phyloP scores from a whole-genome alignment of 2,329 filamentous ascomycete species.

The Zymoseptoria tritici region DNA sequence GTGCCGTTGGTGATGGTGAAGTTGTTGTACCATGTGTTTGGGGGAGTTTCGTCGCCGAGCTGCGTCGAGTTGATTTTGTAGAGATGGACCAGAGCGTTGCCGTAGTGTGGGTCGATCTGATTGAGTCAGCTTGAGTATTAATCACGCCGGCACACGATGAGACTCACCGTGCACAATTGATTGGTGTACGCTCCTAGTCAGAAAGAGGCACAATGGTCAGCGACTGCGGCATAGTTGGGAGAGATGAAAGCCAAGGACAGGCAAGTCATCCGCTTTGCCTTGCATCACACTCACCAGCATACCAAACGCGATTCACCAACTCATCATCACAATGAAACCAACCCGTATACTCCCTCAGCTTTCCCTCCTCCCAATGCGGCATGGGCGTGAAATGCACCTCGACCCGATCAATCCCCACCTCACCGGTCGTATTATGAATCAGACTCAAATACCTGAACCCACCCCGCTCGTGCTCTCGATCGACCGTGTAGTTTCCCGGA shows the following conservation, averaged over 20 bases:
- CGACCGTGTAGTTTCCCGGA: slow-evolving; percentile 38
- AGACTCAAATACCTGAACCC: slow-evolving; percentile 49
- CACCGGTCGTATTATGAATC: slow-evolving; percentile 31
- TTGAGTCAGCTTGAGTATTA: background rate
- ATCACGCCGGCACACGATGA: background rate
- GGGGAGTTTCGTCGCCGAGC: slow-evolving; percentile 21
- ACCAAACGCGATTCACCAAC: slow-evolving; percentile 39
- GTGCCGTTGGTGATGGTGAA: slow-evolving; percentile 35
- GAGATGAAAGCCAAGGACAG: too few species aligned
- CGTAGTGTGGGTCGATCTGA: slow-evolving; percentile 28
- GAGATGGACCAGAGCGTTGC: slow-evolving; percentile 32
- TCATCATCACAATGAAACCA: slow-evolving; percentile 40
- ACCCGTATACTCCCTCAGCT: slow-evolving; percentile 34
- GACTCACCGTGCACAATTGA: slow-evolving; percentile 17
- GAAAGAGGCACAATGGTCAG: too few species aligned
- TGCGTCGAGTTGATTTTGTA: slow-evolving; percentile 26
- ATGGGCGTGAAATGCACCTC: slow-evolving; percentile 40
- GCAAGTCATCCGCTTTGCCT: too few species aligned
- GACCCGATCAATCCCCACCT: slow-evolving; percentile 34
- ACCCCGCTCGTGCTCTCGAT: slow-evolving; percentile 40
- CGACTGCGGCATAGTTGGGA: too few species aligned
- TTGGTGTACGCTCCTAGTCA: slow-evolving; percentile 26
- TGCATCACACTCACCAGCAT: slow-evolving; percentile 25
- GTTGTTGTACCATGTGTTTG: slow-evolving; percentile 36
- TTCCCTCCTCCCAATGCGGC: slow-evolving; percentile 35